A percentile compares a stretch with the other conserved stretches of the same genome.
Conservation (phyloP, 2,329 filamentous ascomycete genomes). For the Ophiostoma ulmi region DNA sequence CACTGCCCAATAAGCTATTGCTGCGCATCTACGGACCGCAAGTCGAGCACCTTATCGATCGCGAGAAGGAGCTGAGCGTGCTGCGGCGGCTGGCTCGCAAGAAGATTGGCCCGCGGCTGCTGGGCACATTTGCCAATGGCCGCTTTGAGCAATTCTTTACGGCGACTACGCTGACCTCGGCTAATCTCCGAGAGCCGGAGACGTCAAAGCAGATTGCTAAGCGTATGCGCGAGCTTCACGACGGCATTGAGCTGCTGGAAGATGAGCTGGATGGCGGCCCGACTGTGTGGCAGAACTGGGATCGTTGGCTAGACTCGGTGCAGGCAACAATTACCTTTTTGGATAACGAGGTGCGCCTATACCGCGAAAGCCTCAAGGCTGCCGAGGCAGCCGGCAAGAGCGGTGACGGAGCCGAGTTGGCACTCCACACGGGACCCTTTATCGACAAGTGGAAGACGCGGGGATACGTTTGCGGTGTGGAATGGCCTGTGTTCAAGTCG, state of each 20-base stretch:
- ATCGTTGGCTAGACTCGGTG: conserved; percentile 74
- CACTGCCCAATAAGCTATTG: conserved; percentile 61
- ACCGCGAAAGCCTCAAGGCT: conserved; percentile 9
- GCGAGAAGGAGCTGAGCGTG: conserved; percentile 82
- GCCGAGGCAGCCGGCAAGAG: not conserved
- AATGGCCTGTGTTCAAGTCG: conserved; percentile 72
- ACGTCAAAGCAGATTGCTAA: conserved; percentile 93
- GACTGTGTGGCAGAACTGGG: conserved; percentile 88
- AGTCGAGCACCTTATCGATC: conserved; percentile 91
- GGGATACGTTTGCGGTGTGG: conserved; percentile 75
- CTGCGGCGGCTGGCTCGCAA: conserved; percentile 81
- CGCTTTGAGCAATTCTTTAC: conserved; percentile 94
- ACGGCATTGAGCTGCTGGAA: conserved; percentile 80
- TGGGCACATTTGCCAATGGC: conserved; percentile 91
- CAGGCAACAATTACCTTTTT: conserved; percentile 53
- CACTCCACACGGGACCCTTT: conserved; percentile 16
- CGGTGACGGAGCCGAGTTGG: not conserved
- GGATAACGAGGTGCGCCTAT: conserved; percentile 53
- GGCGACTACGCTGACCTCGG: conserved; percentile 70
- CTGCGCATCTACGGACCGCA: conserved; percentile 91
- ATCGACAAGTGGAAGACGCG: conserved; percentile 57
- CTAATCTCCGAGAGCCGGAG: conserved; percentile 71
- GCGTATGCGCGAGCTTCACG: conserved; percentile 92
- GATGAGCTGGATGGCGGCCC: conserved; percentile 74
- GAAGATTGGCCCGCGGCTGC: conserved; percentile 82